Conservation (phyloP, 1,284 basidiomycete genomes). For the Phellopilus nigrolimitatus region DNA sequence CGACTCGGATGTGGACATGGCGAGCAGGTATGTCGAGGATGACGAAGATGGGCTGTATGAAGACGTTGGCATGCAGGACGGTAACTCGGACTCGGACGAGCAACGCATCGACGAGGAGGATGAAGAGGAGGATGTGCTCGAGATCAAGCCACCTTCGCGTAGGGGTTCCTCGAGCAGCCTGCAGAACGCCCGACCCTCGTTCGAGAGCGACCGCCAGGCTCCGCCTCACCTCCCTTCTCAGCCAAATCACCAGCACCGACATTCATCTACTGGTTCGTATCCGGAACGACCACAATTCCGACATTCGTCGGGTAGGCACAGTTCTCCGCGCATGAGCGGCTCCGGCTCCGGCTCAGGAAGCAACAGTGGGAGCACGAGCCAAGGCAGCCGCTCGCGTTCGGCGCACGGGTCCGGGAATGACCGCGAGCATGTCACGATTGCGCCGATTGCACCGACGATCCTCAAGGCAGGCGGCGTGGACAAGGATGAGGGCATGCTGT, state of each 20-base stretch:
- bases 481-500: slow-evolving; percentile 32
- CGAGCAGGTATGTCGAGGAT: slow-evolving; percentile 9
- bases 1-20: background rate
- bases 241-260: too few species aligned
- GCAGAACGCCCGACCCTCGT: slow-evolving; percentile 23
- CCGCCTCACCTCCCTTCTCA: background rate
- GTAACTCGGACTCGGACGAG: slow-evolving; percentile 27
- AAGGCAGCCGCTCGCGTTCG: slow-evolving; percentile 5
- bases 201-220: background rate
- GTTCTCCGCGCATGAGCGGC: slow-evolving; percentile 6
- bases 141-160: slow-evolving; percentile 46
- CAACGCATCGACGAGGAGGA: slow-evolving; percentile 48
- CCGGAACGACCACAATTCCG: slow-evolving; percentile 11
- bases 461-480: slow-evolving; percentile 73
- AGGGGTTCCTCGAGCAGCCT: slow-evolving; percentile 23
- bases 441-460: slow-evolving; percentile 89
- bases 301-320: background rate
- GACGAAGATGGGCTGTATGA: slow-evolving; percentile 16
- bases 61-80: slow-evolving; percentile 1
- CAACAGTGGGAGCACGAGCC: slow-evolving; percentile 12
- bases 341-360: slow-evolving; percentile 18
- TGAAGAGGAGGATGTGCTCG: slow-evolving; percentile 62
- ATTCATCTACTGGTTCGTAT: too few species aligned
- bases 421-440: slow-evolving; percentile 79
- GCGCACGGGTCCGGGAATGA: slow-evolving; percentile 28